Evolutionary conservation across 2,329 filamentous ascomycete species (phyloP).

Genomic region (Chaetomium sp.): DNA sequence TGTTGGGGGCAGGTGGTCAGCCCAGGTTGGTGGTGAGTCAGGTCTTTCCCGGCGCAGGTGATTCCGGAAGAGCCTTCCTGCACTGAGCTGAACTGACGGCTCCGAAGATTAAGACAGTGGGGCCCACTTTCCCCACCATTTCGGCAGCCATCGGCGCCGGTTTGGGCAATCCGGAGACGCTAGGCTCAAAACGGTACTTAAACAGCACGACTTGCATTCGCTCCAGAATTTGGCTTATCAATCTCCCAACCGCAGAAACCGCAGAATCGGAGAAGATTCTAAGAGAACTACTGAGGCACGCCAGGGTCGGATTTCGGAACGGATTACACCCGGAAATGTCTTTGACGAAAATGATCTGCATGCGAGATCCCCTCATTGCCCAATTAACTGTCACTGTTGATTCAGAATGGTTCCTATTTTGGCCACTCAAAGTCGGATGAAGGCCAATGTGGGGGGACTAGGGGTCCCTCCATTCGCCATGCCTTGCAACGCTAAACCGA

Average conservation of each 20-base stretch:
- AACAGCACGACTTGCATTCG: slow-evolving; percentile 18
- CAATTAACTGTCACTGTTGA: no score
- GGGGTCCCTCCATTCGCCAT: neutral
- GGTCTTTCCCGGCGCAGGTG: no score
- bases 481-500: slow-evolving; percentile 18
- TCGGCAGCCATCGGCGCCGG: neutral
- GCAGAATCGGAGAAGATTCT: neutral
- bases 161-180: neutral
- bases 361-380: neutral
- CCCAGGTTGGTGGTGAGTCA: no score
- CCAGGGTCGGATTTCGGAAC: neutral
- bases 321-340: neutral
- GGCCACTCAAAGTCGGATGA: neutral
- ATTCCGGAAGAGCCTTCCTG: neutral
- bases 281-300: neutral
- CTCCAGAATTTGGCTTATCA: neutral
- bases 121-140: neutral
- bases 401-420: slow-evolving; percentile 15
- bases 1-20: neutral
- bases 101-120: neutral
- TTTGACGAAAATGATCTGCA: neutral
- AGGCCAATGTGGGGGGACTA: neutral
- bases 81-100: neutral
- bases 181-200: slow-evolving; percentile 27
- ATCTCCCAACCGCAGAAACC: neutral